Evolutionary conservation across 2,329 filamentous ascomycete genomes (phyloP).

Genomic region (Pseudogymnoascus sp.): DNA sequence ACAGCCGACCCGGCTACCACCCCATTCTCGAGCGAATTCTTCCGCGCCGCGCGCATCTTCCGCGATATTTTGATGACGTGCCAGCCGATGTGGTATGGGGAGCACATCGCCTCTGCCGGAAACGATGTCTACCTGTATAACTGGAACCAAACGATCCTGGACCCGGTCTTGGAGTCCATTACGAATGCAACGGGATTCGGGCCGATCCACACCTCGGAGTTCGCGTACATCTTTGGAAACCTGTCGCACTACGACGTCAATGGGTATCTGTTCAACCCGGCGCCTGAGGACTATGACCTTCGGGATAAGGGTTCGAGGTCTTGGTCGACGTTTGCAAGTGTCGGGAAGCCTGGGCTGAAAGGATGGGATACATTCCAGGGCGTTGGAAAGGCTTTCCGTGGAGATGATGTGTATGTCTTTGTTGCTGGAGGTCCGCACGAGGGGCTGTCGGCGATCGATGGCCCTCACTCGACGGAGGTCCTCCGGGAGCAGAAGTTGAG

Average conservation of each 20-base stretch:
- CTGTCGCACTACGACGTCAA: slow-evolving; percentile 35
- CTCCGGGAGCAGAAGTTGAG: slow-evolving; percentile 33
- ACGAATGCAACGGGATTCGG: slow-evolving; percentile 33
- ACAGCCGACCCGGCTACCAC: slow-evolving; percentile 25
- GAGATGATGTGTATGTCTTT: slow-evolving; percentile 28
- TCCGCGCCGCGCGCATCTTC: slow-evolving; percentile 39
- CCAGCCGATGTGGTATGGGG: slow-evolving; percentile 35
- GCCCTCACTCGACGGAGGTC: slow-evolving; percentile 15
- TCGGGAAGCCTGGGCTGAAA: slow-evolving; percentile 28
- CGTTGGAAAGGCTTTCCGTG: slow-evolving; percentile 32
- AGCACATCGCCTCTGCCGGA: slow-evolving; percentile 30
- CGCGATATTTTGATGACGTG: slow-evolving; percentile 45
- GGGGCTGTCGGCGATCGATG: slow-evolving; percentile 34
- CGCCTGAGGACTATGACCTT: slow-evolving; percentile 33
- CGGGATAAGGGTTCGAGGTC: slow-evolving; percentile 33
- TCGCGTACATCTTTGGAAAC: slow-evolving; percentile 43
- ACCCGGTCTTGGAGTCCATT: slow-evolving; percentile 31
- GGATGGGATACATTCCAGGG: slow-evolving; percentile 33
- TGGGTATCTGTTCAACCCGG: slow-evolving; percentile 29
- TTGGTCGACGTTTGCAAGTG: slow-evolving; percentile 39
- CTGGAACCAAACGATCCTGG: slow-evolving; percentile 47
- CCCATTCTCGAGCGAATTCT: slow-evolving; percentile 39
- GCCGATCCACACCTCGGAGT: slow-evolving; percentile 43
- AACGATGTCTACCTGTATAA: slow-evolving; percentile 40
- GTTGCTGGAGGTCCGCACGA: slow-evolving; percentile 37